phyloP scores from a whole-genome alignment of 2,329 filamentous ascomycete species.

The Penicillium sp. region DNA sequence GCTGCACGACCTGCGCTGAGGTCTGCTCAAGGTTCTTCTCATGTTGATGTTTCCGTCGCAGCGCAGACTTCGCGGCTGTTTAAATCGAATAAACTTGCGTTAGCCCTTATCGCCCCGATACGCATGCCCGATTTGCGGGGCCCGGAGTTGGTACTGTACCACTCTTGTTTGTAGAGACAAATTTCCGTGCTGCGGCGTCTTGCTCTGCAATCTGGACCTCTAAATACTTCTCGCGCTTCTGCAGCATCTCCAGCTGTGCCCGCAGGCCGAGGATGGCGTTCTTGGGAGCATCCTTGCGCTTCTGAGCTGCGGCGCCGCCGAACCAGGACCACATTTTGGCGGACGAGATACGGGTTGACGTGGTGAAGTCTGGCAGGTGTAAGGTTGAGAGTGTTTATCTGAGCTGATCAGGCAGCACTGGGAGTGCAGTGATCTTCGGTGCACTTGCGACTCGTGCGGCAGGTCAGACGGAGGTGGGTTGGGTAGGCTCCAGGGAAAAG shows the following conservation, averaged over 20 bases:
- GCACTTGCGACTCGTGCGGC: conserved; percentile 15
- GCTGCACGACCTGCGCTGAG: conserved; percentile 80
- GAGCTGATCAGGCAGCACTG: conserved; percentile 15
- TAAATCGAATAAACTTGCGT: neutral
- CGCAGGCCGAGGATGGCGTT: conserved; percentile 90
- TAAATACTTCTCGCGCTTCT: conserved; percentile 91
- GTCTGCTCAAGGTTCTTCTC: conserved; percentile 93
- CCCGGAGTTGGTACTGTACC: conserved; percentile 59
- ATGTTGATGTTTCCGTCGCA: conserved; percentile 91
- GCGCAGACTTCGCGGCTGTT: conserved; percentile 82
- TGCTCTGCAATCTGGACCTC: conserved; percentile 93
- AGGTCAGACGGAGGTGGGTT: conserved; percentile 19
- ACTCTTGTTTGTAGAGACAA: conserved; percentile 85
- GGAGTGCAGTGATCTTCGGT: conserved; percentile 9
- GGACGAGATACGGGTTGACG: neutral
- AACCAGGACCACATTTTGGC: conserved; percentile 80
- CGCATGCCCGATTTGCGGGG: neutral
- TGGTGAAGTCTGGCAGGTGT: neutral
- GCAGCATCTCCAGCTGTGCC: conserved; percentile 92
- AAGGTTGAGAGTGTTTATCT: neutral
- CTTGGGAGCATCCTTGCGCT: conserved; percentile 92
- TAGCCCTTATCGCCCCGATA: neutral
- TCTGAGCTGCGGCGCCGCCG: conserved; percentile 77
- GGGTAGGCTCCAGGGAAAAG: conserved; percentile 18
- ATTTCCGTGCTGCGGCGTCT: conserved; percentile 83